A percentile compares a stretch with the other conserved stretches of the same genome.
Conservation (phyloP, 768 basidiomycete genomes). For the Lactarius vividus region DNA sequence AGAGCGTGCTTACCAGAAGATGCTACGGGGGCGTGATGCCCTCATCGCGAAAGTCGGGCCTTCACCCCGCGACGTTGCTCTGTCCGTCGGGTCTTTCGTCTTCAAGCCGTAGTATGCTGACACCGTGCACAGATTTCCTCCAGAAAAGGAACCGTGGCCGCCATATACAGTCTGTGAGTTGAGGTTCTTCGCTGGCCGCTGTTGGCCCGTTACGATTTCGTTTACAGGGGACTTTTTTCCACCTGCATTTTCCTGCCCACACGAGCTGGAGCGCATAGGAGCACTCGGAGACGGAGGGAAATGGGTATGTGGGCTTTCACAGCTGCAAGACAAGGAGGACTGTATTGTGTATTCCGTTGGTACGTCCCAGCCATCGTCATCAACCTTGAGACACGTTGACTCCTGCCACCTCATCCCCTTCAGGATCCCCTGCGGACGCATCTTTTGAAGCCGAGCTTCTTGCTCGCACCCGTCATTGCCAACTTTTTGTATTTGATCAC, state of each 20-base stretch:
- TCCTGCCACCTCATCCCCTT: not conserved
- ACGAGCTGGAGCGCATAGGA: constrained; percentile 43
- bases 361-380: constrained; percentile 29
- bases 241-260: constrained; percentile 44
- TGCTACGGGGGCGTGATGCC: constrained; percentile 19
- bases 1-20: constrained; percentile 26
- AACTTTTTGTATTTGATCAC: constrained; percentile 63
- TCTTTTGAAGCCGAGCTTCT: constrained; percentile 63
- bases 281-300: constrained; percentile 67
- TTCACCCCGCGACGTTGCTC: constrained; percentile 10
- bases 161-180: constrained; percentile 27
- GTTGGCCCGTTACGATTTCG: not conserved
- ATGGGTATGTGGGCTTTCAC: constrained; percentile 64
- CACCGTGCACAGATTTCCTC: constrained; percentile 25
- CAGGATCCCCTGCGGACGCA: constrained; percentile 56
- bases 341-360: constrained; percentile 66
- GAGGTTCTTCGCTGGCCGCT: not conserved
- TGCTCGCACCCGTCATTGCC: constrained; percentile 44
- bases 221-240: constrained; percentile 47
- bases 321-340: constrained; percentile 49
- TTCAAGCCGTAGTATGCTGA: not conserved
- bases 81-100: constrained; percentile 9
- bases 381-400: constrained; percentile 11
- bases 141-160: constrained; percentile 27
- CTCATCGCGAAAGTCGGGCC: constrained; percentile 27